A percentile compares a stretch with the other conserved stretches of the same genome.
Conservation (phyloP, 2,329 filamentous ascomycete genomes). For the Cadophora sp. region DNA sequence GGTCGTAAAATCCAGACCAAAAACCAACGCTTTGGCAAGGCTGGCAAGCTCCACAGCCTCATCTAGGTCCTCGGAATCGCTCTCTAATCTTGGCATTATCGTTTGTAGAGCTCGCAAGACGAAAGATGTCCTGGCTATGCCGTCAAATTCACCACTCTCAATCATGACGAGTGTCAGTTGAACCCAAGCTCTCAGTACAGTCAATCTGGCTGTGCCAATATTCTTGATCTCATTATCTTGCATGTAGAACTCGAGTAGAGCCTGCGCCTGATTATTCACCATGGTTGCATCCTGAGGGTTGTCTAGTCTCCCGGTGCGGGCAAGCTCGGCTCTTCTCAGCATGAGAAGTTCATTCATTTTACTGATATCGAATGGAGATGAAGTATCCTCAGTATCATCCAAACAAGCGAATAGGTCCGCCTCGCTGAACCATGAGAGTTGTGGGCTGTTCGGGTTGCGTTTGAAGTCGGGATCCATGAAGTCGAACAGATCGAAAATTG, state of each 20-base stretch:
- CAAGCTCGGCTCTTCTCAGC: conserved; percentile 69
- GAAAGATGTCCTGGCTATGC: conserved; percentile 74
- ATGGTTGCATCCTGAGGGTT: conserved; percentile 55
- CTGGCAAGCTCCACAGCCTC: conserved; percentile 79
- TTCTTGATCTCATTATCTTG: conserved; percentile 69
- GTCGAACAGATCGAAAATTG: conserved; percentile 92
- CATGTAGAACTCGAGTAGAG: conserved; percentile 65
- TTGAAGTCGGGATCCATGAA: conserved; percentile 74
- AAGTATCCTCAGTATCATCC: conserved; percentile 63
- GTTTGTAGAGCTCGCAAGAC: conserved; percentile 87
- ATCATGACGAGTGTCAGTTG: conserved; percentile 85
- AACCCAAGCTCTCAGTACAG: conserved; percentile 82
- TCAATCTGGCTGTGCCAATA: conserved; percentile 59
- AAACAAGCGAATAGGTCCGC: conserved; percentile 72
- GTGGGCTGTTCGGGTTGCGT: conserved; percentile 52
- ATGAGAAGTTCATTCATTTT: conserved; percentile 77
- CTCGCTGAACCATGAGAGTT: conserved; percentile 67
- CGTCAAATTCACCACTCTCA: conserved; percentile 80
- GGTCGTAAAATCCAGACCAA: conserved; percentile 68
- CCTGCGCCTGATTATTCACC: conserved; percentile 64
- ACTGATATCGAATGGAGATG: conserved; percentile 69
- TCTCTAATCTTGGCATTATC: conserved; percentile 86
- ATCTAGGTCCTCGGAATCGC: conserved; percentile 69
- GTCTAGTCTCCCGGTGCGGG: conserved; percentile 55
- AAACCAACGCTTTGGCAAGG: conserved; percentile 75